These are phyloP conservation scores for Neurospora sp. DNA, from an alignment of 495 filamentous ascomycete species.

Conservation along the genomic window DNA sequence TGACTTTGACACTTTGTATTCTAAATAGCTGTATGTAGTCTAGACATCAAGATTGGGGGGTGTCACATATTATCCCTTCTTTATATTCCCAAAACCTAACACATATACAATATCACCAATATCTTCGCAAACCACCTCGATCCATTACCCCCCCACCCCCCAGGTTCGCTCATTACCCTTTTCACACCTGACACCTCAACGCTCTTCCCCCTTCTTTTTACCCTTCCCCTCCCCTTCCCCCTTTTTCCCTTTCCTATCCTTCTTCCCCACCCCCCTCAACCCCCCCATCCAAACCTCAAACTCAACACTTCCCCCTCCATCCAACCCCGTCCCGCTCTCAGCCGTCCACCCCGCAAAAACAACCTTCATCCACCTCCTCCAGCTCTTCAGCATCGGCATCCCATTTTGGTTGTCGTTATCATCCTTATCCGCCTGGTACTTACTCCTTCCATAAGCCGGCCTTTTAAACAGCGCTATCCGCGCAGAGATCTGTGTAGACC, in stretches of 20 bases:
- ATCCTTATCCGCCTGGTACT: slow-evolving; percentile 7
- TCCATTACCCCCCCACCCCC: neutral
- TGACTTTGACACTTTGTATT: neutral
- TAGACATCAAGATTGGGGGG: neutral
- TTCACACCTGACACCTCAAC: neutral
- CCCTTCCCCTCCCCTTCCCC: neutral
- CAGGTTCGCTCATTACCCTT: too few species aligned
- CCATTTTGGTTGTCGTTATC: slow-evolving; percentile 18
- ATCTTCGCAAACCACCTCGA: neutral
- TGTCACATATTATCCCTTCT: neutral
- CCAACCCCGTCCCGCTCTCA: slow-evolving; percentile 30
- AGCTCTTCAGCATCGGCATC: slow-evolving; percentile 27
- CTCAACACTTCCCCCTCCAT: slow-evolving; percentile 33
- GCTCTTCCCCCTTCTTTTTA: neutral
- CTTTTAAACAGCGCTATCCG: slow-evolving; percentile 71
- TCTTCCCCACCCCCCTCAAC: slow-evolving; percentile 28
- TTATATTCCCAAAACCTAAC: neutral
- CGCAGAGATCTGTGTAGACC: slow-evolving; percentile 77
- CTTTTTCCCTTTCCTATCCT: slow-evolving; percentile 9
- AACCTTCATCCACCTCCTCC: slow-evolving; percentile 63
- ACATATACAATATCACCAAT: neutral
- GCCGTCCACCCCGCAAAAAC: slow-evolving; percentile 66
- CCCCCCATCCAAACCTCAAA: slow-evolving; percentile 50
- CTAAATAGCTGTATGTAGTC: neutral
- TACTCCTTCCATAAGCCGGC: slow-evolving; percentile 28